These are phyloP conservation scores for Luffa aegyptiaca DNA, from an alignment of 306 rosid genomes.

Conservation along the genomic window DNA sequence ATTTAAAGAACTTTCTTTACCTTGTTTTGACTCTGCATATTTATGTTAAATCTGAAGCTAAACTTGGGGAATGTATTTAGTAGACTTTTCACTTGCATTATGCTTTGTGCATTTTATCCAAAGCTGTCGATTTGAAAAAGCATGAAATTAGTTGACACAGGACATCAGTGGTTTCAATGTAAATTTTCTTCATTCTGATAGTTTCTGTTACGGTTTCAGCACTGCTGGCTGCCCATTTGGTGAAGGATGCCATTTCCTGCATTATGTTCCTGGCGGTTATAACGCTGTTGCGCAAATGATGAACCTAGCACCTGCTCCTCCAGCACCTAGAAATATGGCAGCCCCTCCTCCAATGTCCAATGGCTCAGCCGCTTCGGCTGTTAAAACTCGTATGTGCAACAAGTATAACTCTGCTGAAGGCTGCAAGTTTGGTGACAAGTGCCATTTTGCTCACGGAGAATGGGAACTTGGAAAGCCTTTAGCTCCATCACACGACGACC, in stretches of 20 bases:
- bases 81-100: neutral
- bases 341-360: conserved; percentile 40
- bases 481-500: conserved; percentile 55
- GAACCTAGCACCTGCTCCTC: conserved; percentile 42
- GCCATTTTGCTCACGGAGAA: conserved; percentile 92
- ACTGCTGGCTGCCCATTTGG: conserved; percentile 12
- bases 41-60: neutral
- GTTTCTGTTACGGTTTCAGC: conserved; percentile 28
- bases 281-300: conserved; percentile 87
- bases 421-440: conserved; percentile 91
- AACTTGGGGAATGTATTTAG: neutral
- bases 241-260: conserved; percentile 29
- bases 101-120: neutral
- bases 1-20: neutral
- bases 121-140: neutral
- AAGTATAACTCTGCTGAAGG: conserved; percentile 75
- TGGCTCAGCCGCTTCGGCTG: conserved; percentile 27
- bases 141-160: neutral
- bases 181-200: neutral
- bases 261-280: conserved; percentile 84
- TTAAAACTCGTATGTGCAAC: conserved; percentile 71
- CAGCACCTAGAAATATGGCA: conserved; percentile 29
- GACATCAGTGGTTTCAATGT: neutral
- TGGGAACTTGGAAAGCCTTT: conserved; percentile 75
- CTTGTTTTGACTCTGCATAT: neutral